Evolutionary conservation across 1,139 yeast species (phyloP).

Genomic region (Taphrina flavorubra): DNA sequence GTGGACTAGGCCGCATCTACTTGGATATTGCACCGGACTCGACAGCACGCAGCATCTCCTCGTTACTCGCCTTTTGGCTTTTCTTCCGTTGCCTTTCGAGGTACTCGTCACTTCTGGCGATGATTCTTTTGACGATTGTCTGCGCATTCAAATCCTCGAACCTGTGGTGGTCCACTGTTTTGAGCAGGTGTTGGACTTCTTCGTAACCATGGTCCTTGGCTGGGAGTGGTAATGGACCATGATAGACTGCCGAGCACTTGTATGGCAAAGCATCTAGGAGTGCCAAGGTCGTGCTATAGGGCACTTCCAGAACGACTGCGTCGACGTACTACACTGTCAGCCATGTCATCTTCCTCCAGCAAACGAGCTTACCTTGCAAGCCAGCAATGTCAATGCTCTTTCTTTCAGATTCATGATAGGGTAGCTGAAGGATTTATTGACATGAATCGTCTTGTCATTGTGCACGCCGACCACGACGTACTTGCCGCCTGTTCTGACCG

Average conservation of each 20-base stretch:
- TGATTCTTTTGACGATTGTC: conserved; percentile 70
- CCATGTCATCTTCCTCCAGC: neutral
- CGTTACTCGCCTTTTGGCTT: conserved; percentile 69
- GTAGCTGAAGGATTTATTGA: conserved; percentile 67
- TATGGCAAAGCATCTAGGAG: conserved; percentile 53
- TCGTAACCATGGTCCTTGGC: conserved; percentile 54
- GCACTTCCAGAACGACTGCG: conserved; percentile 67
- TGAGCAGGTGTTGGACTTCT: conserved; percentile 54
- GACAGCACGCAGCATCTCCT: conserved; percentile 50
- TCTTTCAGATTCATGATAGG: conserved; percentile 90
- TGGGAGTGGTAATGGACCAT: conserved; percentile 63
- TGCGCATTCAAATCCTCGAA: conserved; percentile 67
- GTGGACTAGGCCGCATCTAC: neutral
- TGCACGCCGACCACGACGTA: conserved; percentile 72
- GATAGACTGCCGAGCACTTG: conserved; percentile 59
- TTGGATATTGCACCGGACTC: conserved; percentile 20
- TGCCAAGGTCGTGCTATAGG: conserved; percentile 58
- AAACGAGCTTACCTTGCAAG: conserved; percentile 59
- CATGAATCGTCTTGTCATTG: conserved; percentile 63
- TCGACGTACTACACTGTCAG: conserved; percentile 30
- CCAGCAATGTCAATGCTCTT: conserved; percentile 83
- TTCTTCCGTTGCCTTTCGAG: conserved; percentile 80
- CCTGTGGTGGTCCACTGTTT: conserved; percentile 61
- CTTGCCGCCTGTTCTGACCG: conserved; percentile 54
- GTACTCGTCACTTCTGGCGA: conserved; percentile 67